These are phyloP conservation scores for Glonium stellatum DNA, from an alignment of 495 filamentous ascomycete genomes.

Conservation along the genomic window DNA sequence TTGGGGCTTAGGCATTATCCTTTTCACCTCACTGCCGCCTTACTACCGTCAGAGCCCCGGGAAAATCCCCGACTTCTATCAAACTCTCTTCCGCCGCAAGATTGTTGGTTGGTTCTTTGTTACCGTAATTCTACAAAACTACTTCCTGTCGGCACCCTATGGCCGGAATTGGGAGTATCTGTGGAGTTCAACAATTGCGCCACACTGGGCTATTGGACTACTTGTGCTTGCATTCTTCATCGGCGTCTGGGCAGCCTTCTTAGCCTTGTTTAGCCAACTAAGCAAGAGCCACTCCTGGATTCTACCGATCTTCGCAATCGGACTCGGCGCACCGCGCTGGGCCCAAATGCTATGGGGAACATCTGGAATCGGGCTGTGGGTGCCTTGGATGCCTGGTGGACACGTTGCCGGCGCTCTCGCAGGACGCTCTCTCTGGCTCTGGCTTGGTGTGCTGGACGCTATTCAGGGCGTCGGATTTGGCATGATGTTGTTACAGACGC, in stretches of 20 bases:
- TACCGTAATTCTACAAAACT: slow-evolving; percentile 59
- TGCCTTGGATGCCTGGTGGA: slow-evolving; percentile 50
- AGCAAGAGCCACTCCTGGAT: slow-evolving; percentile 56
- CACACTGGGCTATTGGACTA: slow-evolving; percentile 47
- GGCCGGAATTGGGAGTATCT: slow-evolving; percentile 59
- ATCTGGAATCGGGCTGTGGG: slow-evolving; percentile 50
- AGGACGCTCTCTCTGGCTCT: slow-evolving; percentile 55
- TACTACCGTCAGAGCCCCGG: slow-evolving; percentile 64
- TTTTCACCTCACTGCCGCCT: slow-evolving; percentile 53
- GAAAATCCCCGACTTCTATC: slow-evolving; percentile 56
- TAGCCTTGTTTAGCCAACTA: slow-evolving; percentile 44
- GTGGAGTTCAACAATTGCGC: slow-evolving; percentile 47
- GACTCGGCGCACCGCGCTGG: slow-evolving; percentile 58
- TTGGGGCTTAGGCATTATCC: slow-evolving; percentile 47
- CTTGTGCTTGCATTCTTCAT: slow-evolving; percentile 56
- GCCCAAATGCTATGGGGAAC: slow-evolving; percentile 59
- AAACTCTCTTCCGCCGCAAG: slow-evolving; percentile 49
- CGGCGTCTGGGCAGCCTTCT: slow-evolving; percentile 46
- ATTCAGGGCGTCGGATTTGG: slow-evolving; percentile 57
- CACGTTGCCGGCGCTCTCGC: slow-evolving; percentile 46
- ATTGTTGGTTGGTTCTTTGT: slow-evolving; percentile 58
- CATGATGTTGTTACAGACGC: slow-evolving; percentile 57
- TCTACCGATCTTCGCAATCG: slow-evolving; percentile 59
- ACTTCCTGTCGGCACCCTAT: slow-evolving; percentile 55
- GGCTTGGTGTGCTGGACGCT: slow-evolving; percentile 58